Percentiles rank a stretch among this genome's conserved stretches.
phyloP scores from a whole-genome alignment of 805 yeast genomes.

The Nakazawaea peltata region DNA sequence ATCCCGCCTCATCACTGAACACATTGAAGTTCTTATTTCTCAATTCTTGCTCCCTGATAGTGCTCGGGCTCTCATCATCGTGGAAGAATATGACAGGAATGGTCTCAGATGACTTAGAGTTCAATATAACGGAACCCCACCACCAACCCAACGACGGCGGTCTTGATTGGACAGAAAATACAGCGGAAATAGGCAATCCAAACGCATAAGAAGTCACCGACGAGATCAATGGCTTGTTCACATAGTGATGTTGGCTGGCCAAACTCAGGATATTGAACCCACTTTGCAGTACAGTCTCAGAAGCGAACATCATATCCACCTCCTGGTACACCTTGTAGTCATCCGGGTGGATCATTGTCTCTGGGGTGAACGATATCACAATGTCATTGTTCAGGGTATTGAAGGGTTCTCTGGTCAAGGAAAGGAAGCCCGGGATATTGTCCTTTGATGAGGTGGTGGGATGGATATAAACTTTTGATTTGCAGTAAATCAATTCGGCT shows the following conservation, averaged over 20 bases:
- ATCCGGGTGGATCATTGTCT: constrained; percentile 26
- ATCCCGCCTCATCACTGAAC: constrained; percentile 44
- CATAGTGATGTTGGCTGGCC: constrained; percentile 19
- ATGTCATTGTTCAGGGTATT: constrained; percentile 45
- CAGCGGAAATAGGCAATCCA: constrained; percentile 45
- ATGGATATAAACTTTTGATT: constrained; percentile 76
- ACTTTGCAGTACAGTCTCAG: background rate
- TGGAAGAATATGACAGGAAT: constrained; percentile 88
- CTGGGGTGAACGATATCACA: constrained; percentile 64
- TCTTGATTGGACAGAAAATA: constrained; percentile 77
- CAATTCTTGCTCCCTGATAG: constrained; percentile 49
- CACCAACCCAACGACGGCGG: constrained; percentile 85
- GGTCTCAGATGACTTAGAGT: constrained; percentile 56
- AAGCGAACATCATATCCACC: constrained; percentile 33
- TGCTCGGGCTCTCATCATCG: constrained; percentile 78
- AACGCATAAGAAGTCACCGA: constrained; percentile 61
- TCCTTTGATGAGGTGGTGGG: constrained; percentile 68
- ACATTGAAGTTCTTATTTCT: constrained; percentile 67
- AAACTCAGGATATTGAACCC: background rate
- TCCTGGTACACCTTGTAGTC: constrained; percentile 39
- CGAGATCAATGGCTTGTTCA: constrained; percentile 43
- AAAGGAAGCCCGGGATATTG: constrained; percentile 71
- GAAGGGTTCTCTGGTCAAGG: constrained; percentile 48
- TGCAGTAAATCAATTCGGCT: constrained; percentile 42
- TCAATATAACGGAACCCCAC: constrained; percentile 80